These are phyloP conservation scores for Pyrenophora teres DNA, from an alignment of 2,329 filamentous ascomycete genomes.

Conservation along the genomic window DNA sequence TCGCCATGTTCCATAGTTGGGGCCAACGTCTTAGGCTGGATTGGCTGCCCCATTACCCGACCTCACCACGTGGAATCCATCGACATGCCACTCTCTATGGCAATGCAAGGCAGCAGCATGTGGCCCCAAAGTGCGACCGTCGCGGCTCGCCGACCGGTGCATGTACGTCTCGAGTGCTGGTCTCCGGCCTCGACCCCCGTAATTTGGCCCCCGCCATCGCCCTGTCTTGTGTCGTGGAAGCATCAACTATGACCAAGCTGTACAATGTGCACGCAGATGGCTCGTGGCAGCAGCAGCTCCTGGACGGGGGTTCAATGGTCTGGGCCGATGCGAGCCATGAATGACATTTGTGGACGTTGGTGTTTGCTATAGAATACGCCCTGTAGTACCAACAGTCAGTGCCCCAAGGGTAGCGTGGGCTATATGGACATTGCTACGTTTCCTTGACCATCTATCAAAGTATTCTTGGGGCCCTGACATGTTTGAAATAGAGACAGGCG, in stretches of 20 bases:
- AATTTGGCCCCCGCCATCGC: constrained; percentile 6
- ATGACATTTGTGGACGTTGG: not conserved
- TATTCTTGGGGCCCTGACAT: not conserved
- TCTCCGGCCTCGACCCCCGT: not conserved
- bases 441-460: not conserved
- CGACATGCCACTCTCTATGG: constrained; percentile 4
- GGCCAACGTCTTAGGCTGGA: too few relatives aligned
- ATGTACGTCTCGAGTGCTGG: constrained; percentile 2
- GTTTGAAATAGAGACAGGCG: constrained; percentile 1
- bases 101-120: not conserved
- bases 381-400: too few relatives aligned
- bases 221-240: constrained; percentile 4
- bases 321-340: not conserved
- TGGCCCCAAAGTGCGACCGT: not conserved
- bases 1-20: not conserved
- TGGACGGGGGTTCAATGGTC: not conserved
- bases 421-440: not conserved
- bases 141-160: too few relatives aligned
- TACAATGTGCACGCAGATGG: not conserved
- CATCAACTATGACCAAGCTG: not conserved
- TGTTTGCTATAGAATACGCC: too few relatives aligned
- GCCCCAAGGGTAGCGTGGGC: too few relatives aligned
- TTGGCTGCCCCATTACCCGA: not conserved
- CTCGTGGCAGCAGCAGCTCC: not conserved
- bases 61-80: constrained; percentile 1